phyloP scores from a whole-genome alignment of 192 early-diverging fungal species.

The Funneliformis geosporum region DNA sequence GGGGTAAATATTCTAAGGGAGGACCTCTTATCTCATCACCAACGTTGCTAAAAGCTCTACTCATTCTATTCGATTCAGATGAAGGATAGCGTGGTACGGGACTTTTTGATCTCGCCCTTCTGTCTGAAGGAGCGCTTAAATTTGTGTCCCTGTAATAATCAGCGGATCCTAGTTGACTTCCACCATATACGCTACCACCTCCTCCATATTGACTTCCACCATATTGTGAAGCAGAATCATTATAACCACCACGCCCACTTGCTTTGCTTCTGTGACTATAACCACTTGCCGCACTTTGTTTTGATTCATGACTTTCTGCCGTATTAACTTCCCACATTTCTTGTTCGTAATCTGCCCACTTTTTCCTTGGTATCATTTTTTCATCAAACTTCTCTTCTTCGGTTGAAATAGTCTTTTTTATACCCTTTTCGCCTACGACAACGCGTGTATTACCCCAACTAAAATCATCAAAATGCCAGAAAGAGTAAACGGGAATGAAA shows the following conservation, averaged over 20 bases:
- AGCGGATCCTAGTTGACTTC: constrained; percentile 16
- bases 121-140: constrained; percentile 10
- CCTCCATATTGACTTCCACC: constrained; percentile 32
- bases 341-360: constrained; percentile 87
- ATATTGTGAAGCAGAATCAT: background rate
- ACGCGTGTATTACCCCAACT: constrained; percentile 97
- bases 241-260: background rate
- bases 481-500: constrained; percentile 90
- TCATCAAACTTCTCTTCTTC: constrained; percentile 87
- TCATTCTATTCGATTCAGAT: constrained; percentile 10
- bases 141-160: constrained; percentile 38
- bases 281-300: constrained; percentile 42
- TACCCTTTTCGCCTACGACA: constrained; percentile 71
- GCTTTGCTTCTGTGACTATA: constrained; percentile 42
- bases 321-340: constrained; percentile 71
- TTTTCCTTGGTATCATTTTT: constrained; percentile 78
- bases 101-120: constrained; percentile 17
- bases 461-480: constrained; percentile 99
- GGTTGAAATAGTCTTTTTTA: constrained; percentile 56
- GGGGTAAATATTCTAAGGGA: background rate
- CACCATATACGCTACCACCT: constrained; percentile 24
- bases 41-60: background rate
- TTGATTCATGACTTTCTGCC: constrained; percentile 49
- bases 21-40: constrained; percentile 31
- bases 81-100: constrained; percentile 12